Conservation (phyloP, 148 eudicot genomes). For the Vaccinium macrocarpon region DNA sequence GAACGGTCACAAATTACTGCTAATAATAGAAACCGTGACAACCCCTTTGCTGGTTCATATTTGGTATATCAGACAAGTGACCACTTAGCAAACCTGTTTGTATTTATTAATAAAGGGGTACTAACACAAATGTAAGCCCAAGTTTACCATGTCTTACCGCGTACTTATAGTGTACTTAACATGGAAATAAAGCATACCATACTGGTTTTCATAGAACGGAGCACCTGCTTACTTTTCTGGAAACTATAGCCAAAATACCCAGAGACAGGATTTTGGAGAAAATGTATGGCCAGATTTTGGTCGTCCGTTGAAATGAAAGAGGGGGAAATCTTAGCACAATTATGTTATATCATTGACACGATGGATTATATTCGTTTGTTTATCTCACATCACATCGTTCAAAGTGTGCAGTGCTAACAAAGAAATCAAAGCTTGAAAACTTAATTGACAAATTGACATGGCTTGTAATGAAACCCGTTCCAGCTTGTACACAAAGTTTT, state of each 20-base stretch:
- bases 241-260: neutral
- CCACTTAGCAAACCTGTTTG: neutral
- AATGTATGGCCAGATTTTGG: neutral
- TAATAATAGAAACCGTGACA: conserved; percentile 8
- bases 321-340: neutral
- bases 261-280: neutral
- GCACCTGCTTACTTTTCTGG: neutral
- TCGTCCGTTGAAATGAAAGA: neutral
- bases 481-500: neutral
- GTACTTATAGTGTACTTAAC: neutral
- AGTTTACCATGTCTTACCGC: neutral
- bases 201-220: too few species aligned
- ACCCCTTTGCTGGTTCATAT: neutral
- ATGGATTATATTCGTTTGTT: neutral
- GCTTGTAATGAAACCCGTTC: neutral
- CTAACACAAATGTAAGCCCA: neutral
- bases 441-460: neutral
- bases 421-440: neutral
- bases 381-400: neutral
- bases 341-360: neutral
- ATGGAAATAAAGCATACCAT: neutral
- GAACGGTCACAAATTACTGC: conserved; percentile 3
- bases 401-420: neutral
- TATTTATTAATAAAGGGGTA: neutral
- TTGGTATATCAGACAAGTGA: neutral